A percentile compares a stretch with the other conserved stretches of the same genome.
Conservation (phyloP, 2,329 filamentous ascomycete species). For the Neurospora crassa region DNA sequence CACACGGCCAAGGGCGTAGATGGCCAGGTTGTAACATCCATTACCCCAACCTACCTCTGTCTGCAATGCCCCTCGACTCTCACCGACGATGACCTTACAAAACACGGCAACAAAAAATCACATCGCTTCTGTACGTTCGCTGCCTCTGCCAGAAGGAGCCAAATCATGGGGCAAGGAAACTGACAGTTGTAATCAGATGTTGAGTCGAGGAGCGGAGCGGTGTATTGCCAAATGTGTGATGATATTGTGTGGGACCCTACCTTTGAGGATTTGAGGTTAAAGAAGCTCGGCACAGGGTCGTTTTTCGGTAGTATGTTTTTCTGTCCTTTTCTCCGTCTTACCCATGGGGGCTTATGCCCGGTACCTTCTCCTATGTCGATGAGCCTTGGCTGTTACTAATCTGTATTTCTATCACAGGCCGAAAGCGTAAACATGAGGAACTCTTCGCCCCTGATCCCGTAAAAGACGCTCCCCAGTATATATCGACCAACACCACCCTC, state of each 20-base stretch:
- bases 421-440: slow-evolving; percentile 70
- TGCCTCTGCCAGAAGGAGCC: background rate
- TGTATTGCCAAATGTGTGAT: slow-evolving; percentile 75
- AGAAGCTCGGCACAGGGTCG: slow-evolving; percentile 58
- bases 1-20: slow-evolving; percentile 55
- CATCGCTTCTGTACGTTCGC: slow-evolving; percentile 60
- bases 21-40: slow-evolving; percentile 46
- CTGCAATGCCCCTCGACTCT: slow-evolving; percentile 64
- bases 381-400: background rate
- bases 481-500: slow-evolving; percentile 66
- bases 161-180: background rate
- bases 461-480: slow-evolving; percentile 66
- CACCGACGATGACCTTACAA: slow-evolving; percentile 52
- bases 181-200: slow-evolving; percentile 46
- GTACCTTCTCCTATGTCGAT: background rate
- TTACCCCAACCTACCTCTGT: slow-evolving; percentile 63
- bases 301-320: slow-evolving; percentile 32
- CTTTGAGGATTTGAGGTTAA: slow-evolving; percentile 63
- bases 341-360: background rate
- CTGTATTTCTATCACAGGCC: slow-evolving; percentile 30
- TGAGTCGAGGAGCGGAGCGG: slow-evolving; percentile 62
- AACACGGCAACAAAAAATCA: slow-evolving; percentile 58
- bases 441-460: slow-evolving; percentile 48
- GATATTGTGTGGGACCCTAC: slow-evolving; percentile 78
- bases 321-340: background rate